Conservation (phyloP, 805 yeast species). For the Barnettozyma botsteinii region DNA sequence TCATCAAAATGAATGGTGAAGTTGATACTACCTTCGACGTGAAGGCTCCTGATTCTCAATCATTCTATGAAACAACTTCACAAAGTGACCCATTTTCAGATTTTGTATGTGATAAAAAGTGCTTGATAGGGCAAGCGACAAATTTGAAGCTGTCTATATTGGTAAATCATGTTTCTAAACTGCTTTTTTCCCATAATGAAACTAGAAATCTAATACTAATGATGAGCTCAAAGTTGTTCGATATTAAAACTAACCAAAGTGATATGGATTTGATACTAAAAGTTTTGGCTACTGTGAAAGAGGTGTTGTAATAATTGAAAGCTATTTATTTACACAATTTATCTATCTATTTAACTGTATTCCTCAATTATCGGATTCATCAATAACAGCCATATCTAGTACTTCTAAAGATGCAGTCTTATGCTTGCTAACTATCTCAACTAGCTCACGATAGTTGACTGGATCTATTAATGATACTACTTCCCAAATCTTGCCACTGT, state of each 20-base stretch:
- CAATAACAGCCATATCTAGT: conserved; percentile 82
- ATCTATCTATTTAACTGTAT: not conserved
- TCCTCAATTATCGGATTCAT: conserved; percentile 38
- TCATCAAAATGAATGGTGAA: conserved; percentile 38
- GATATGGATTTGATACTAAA: conserved; percentile 17
- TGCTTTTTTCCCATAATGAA: conserved; percentile 16
- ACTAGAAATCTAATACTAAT: conserved; percentile 19
- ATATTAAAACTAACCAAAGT: not conserved
- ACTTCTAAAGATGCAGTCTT: conserved; percentile 72
- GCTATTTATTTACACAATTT: not conserved
- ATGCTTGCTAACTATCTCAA: conserved; percentile 46
- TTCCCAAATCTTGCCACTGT: conserved; percentile 43
- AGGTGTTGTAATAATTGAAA: not conserved
- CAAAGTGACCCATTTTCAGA: conserved; percentile 30
- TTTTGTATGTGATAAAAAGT: conserved; percentile 32
- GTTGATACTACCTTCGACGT: conserved; percentile 24
- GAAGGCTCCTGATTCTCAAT: conserved; percentile 19
- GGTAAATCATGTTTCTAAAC: conserved; percentile 21
- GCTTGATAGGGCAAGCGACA: conserved; percentile 19
- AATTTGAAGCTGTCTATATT: conserved; percentile 16
- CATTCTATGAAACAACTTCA: conserved; percentile 8
- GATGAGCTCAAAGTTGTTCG: conserved; percentile 23
- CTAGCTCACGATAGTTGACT: conserved; percentile 66
- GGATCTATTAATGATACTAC: conserved; percentile 78
- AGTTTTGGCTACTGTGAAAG: conserved; percentile 14